These are phyloP conservation scores for Tylopilus balloui DNA, from an alignment of 768 basidiomycete species.

Conservation along the genomic window DNA sequence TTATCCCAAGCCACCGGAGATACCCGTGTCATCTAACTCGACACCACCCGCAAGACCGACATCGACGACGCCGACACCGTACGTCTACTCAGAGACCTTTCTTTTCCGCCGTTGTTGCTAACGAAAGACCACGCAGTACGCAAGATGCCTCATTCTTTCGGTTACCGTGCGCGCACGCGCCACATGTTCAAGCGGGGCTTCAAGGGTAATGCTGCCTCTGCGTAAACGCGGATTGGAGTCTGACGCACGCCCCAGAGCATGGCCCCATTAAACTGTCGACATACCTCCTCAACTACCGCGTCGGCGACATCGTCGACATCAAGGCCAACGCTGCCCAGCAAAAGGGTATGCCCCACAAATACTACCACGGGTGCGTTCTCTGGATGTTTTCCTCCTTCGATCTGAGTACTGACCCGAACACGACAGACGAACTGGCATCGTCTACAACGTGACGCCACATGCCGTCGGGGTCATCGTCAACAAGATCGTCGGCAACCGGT, in stretches of 20 bases:
- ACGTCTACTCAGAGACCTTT: conserved; percentile 28
- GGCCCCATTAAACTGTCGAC: conserved; percentile 89
- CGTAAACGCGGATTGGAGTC: background rate
- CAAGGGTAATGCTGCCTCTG: conserved; percentile 61
- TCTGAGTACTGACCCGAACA: background rate
- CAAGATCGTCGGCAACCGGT: conserved; percentile 98
- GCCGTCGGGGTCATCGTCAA: conserved; percentile 96
- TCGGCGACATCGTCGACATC: conserved; percentile 99
- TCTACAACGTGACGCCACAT: conserved; percentile 96
- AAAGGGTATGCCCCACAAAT: conserved; percentile 99
- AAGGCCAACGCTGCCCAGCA: conserved; percentile 99
- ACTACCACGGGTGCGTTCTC: conserved; percentile 81
- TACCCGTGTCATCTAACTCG: conserved; percentile 38
- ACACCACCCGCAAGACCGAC: conserved; percentile 42
- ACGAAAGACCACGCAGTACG: conserved; percentile 37
- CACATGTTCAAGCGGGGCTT: conserved; percentile 99
- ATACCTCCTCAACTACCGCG: conserved; percentile 86
- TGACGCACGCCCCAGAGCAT: conserved; percentile 54
- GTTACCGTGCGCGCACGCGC: conserved; percentile 99
- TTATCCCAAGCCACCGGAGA: conserved; percentile 59
- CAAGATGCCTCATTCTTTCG: conserved; percentile 99
- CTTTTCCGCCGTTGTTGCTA: conserved; percentile 10
- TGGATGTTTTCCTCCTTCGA: background rate
- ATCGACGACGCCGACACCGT: conserved; percentile 47
- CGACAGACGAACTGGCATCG: conserved; percentile 88